Conservation (phyloP, 139 green algal genomes). For the Coelastrella sp. region DNA sequence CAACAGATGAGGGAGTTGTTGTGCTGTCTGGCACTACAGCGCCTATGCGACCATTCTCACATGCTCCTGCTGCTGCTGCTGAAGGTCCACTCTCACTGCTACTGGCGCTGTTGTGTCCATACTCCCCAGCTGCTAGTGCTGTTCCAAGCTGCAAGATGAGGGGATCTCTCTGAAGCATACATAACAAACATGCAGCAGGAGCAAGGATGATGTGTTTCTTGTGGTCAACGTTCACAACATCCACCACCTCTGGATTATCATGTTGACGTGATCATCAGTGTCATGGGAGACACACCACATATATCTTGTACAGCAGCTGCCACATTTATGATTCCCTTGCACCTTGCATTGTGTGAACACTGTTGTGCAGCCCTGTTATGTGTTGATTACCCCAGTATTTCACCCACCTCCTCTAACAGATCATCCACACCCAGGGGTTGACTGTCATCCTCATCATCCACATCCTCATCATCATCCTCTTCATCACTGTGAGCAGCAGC, state of each 20-base stretch:
- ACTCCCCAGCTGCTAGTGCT: conserved; percentile 23
- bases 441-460: background rate
- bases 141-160: conserved; percentile 11
- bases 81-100: background rate
- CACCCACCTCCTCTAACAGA: conserved; percentile 19
- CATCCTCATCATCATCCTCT: background rate
- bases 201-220: background rate
- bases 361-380: background rate
- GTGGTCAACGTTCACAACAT: no score
- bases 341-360: no score
- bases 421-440: background rate
- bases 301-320: no score
- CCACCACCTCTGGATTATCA: no score
- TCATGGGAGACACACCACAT: no score
- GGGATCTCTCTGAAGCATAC: background rate
- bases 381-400: no score
- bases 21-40: background rate
- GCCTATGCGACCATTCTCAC: background rate
- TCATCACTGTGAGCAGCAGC: background rate
- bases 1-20: no score
- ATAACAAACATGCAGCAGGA: background rate
- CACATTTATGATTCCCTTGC: no score
- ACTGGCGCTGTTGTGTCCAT: background rate
- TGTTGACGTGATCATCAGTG: no score
- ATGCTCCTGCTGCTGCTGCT: background rate